These are phyloP conservation scores for Exserohilum rostratum DNA, from an alignment of 2,329 filamentous ascomycete genomes.

Conservation along the genomic window DNA sequence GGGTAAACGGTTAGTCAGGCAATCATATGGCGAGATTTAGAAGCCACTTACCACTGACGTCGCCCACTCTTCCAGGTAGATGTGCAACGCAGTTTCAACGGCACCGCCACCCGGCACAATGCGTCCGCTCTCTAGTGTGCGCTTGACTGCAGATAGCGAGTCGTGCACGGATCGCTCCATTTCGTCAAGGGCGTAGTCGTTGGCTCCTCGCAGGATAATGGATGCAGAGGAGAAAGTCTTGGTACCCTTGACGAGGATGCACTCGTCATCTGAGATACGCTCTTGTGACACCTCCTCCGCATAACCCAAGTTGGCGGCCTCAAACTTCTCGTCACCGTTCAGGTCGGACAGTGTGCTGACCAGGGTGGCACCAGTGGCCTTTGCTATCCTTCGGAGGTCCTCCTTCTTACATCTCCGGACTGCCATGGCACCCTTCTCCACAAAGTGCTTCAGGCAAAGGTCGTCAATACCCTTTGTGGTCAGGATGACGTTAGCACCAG, in stretches of 20 bases:
- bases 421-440: conserved; percentile 94
- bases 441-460: conserved; percentile 88
- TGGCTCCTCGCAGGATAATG: conserved; percentile 91
- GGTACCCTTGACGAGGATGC: conserved; percentile 94
- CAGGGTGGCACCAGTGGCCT: conserved; percentile 90
- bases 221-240: conserved; percentile 94
- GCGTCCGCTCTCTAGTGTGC: conserved; percentile 93
- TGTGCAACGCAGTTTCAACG: conserved; percentile 98
- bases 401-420: conserved; percentile 98
- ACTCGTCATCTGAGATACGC: conserved; percentile 98
- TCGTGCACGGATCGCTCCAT: conserved; percentile 99
- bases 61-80: conserved; percentile 98
- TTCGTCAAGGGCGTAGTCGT: conserved; percentile 96
- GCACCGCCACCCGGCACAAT: conserved; percentile 96
- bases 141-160: conserved; percentile 94
- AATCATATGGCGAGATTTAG: neutral
- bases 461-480: conserved; percentile 99
- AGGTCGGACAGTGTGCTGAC: conserved; percentile 93
- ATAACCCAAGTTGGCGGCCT: conserved; percentile 83
- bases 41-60: conserved; percentile 76
- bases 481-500: conserved; percentile 92
- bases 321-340: conserved; percentile 97
- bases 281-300: conserved; percentile 98
- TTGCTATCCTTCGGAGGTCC: conserved; percentile 92
- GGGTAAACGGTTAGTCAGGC: conserved; percentile 10